These are phyloP conservation scores for Wickerhamomyces xylosicus DNA, from an alignment of 805 yeast species.

Conservation along the genomic window DNA sequence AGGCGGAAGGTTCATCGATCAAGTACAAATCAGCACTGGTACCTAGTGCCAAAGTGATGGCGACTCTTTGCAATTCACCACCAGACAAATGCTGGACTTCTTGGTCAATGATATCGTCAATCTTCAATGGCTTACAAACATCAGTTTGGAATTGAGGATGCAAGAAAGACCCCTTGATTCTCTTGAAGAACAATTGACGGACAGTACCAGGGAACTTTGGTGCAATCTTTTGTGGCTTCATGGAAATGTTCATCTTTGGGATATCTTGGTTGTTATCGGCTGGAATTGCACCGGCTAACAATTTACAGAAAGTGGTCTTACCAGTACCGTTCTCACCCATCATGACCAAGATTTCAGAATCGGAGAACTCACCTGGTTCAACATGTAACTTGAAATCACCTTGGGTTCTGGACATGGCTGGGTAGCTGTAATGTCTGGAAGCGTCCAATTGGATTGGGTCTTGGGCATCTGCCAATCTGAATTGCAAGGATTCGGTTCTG, in stretches of 20 bases:
- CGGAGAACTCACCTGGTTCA: slow-evolving; percentile 84
- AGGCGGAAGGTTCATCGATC: slow-evolving; percentile 98
- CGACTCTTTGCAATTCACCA: slow-evolving; percentile 99
- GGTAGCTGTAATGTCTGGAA: slow-evolving; percentile 68
- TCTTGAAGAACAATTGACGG: slow-evolving; percentile 93
- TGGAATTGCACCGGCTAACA: slow-evolving; percentile 85
- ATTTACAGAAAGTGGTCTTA: slow-evolving; percentile 93
- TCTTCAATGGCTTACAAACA: slow-evolving; percentile 89
- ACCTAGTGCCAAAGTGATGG: slow-evolving; percentile 92
- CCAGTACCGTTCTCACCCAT: slow-evolving; percentile 99
- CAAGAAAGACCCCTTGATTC: slow-evolving; percentile 87
- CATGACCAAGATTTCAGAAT: slow-evolving; percentile 95
- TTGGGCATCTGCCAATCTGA: slow-evolving; percentile 83
- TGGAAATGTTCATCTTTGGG: slow-evolving; percentile 85
- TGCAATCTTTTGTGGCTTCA: slow-evolving; percentile 99
- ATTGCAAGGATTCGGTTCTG: slow-evolving; percentile 92
- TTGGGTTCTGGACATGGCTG: slow-evolving; percentile 80
- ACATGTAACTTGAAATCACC: slow-evolving; percentile 88
- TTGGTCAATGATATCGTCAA: slow-evolving; percentile 92
- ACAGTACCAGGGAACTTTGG: slow-evolving; percentile 99
- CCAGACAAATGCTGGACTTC: slow-evolving; percentile 97
- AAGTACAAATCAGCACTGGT: slow-evolving; percentile 90
- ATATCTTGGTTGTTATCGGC: slow-evolving; percentile 76
- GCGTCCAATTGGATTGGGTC: slow-evolving; percentile 72
- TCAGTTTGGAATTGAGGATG: slow-evolving; percentile 98